These are phyloP conservation scores for Nemania sp. DNA, from an alignment of 2,329 filamentous ascomycete species.

Conservation along the genomic window DNA sequence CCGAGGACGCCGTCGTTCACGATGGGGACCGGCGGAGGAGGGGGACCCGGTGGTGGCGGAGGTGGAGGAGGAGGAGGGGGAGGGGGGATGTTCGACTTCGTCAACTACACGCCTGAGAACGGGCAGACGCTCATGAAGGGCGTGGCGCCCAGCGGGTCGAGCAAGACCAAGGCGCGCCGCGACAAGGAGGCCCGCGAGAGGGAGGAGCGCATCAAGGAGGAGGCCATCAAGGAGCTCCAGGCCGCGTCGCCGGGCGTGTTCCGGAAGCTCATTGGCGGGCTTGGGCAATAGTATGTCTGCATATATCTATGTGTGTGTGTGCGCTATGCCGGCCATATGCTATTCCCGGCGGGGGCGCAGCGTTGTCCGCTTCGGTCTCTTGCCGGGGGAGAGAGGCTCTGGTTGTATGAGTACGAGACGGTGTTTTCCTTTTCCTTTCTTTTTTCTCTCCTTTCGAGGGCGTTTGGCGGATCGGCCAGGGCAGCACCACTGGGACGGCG, in stretches of 20 bases:
- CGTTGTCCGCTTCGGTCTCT: no score
- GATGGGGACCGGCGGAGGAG: slow-evolving; percentile 32
- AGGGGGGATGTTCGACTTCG: slow-evolving; percentile 59
- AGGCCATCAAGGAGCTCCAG: slow-evolving; percentile 65
- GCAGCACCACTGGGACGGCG: no score
- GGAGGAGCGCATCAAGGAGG: slow-evolving; percentile 68
- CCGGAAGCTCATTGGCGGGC: no score
- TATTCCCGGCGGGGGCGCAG: no score
- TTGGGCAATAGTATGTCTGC: no score
- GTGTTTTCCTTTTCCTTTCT: no score
- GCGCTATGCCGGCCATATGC: no score
- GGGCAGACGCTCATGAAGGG: slow-evolving; percentile 79
- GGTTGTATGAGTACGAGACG: no score
- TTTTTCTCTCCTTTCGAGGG: no score
- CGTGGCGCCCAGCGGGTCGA: slow-evolving; percentile 87
- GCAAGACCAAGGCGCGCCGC: slow-evolving; percentile 90
- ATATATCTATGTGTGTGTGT: no score
- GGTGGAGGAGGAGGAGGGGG: slow-evolving; percentile 38
- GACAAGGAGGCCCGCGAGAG: slow-evolving; percentile 87
- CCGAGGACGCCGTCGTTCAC: slow-evolving; percentile 24
- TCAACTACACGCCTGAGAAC: slow-evolving; percentile 88
- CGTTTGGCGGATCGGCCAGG: no score
- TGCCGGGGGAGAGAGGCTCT: no score
- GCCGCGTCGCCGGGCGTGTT: slow-evolving; percentile 45
- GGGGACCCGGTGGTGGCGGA: slow-evolving; percentile 36